Percentiles rank a stretch among this genome's conserved stretches.
phyloP scores from a whole-genome alignment of 1,284 basidiomycete species.

The Kwoniella shivajii region DNA sequence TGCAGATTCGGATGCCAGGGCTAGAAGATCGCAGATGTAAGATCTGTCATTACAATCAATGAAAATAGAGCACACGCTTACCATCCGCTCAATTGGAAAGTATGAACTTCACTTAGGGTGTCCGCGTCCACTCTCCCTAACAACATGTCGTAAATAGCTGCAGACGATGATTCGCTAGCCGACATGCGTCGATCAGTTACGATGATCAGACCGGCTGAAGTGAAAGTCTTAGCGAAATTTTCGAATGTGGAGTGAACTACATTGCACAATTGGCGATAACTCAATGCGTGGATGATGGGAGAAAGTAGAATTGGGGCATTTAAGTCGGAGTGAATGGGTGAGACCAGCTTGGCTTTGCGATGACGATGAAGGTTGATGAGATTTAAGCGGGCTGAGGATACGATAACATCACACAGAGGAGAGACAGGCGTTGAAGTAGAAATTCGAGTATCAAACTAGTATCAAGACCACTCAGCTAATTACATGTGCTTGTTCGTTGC shows the following conservation, averaged over 20 bases:
- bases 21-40: constrained; percentile 11
- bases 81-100: constrained; percentile 29
- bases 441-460: constrained; percentile 37
- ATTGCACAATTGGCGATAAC: constrained; percentile 21
- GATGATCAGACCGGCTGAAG: constrained; percentile 19
- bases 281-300: constrained; percentile 35
- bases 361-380: constrained; percentile 36
- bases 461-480: not conserved
- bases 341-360: constrained; percentile 36
- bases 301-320: constrained; percentile 25
- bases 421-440: constrained; percentile 9
- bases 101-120: constrained; percentile 23
- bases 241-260: constrained; percentile 20
- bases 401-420: constrained; percentile 37
- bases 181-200: constrained; percentile 11
- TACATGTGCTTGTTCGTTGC: not conserved
- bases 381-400: constrained; percentile 31
- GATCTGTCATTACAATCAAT: not conserved
- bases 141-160: constrained; percentile 15
- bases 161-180: not conserved
- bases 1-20: constrained; percentile 26
- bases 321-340: not conserved
- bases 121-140: constrained; percentile 18
- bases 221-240: constrained; percentile 21
- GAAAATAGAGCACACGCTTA: constrained; percentile 11